These are phyloP conservation scores for Croton setiger DNA, from an alignment of 441 rosid genomes.

Conservation along the genomic window DNA sequence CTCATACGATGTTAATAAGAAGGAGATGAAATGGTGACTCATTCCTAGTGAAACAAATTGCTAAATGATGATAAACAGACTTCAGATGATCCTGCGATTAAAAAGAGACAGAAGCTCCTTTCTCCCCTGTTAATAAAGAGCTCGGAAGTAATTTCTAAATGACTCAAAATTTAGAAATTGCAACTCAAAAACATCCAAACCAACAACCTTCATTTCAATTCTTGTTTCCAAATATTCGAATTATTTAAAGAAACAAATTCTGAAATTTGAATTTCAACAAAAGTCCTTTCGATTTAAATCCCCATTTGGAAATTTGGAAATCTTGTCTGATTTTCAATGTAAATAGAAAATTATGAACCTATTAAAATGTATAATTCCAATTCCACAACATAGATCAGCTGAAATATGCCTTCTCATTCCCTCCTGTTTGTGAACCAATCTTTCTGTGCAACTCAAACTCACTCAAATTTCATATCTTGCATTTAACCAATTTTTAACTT, in stretches of 20 bases:
- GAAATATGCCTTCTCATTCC: not conserved
- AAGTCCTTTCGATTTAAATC: not conserved
- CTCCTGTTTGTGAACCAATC: not conserved
- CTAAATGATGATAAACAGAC: not conserved
- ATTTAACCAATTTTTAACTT: not conserved
- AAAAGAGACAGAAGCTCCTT: constrained; percentile 82
- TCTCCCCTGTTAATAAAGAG: constrained; percentile 54
- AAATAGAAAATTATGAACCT: not conserved
- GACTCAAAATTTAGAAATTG: not conserved
- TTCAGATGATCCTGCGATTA: constrained; percentile 35
- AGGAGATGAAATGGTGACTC: not conserved
- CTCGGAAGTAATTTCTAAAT: not conserved
- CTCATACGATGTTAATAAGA: not conserved
- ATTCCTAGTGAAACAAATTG: not conserved
- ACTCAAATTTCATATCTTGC: constrained; percentile 1
- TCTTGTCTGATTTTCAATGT: not conserved
- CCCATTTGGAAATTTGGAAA: not conserved
- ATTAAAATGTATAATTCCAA: not conserved
- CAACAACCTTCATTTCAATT: not conserved
- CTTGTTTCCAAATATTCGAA: not conserved
- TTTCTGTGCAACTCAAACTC: not conserved
- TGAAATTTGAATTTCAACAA: not conserved
- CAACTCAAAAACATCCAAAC: not conserved
- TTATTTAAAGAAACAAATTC: not conserved
- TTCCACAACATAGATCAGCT: not conserved